Evolutionary conservation across 2,329 filamentous ascomycete species (phyloP).

Genomic region (Xylariomycetidae sp.): DNA sequence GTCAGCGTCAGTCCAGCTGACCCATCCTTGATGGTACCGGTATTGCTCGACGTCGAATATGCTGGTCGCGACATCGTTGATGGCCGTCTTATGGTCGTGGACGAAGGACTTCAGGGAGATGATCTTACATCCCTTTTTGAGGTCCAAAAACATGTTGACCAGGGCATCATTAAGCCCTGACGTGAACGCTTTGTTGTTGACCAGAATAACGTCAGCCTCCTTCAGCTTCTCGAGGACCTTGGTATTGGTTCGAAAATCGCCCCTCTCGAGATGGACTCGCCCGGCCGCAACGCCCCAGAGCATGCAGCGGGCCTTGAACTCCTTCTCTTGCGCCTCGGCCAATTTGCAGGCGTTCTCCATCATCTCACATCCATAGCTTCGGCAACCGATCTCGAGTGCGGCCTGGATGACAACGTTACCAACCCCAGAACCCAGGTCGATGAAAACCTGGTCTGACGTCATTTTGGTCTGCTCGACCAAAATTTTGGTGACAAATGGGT

Average conservation of each 20-base stretch:
- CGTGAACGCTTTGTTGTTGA: constrained; percentile 97
- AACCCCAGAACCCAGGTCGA: constrained; percentile 92
- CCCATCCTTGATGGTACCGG: constrained; percentile 61
- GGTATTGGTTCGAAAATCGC: constrained; percentile 73
- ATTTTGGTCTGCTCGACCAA: constrained; percentile 70
- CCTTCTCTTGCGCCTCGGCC: constrained; percentile 70
- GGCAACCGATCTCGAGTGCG: constrained; percentile 85
- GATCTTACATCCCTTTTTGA: constrained; percentile 85
- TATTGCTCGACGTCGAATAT: constrained; percentile 68
- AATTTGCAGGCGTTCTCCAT: constrained; percentile 86
- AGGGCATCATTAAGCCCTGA: constrained; percentile 79
- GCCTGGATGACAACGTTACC: constrained; percentile 94
- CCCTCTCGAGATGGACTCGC: constrained; percentile 70
- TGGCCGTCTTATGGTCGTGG: constrained; percentile 69
- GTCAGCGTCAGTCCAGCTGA: constrained; percentile 85
- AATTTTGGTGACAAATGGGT: constrained; percentile 77
- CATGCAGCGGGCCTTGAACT: constrained; percentile 78
- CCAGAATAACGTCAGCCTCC: constrained; percentile 87
- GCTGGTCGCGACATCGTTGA: constrained; percentile 69
- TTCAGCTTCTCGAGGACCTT: constrained; percentile 68
- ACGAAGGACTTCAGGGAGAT: constrained; percentile 92
- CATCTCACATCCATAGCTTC: constrained; percentile 94
- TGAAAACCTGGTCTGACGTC: constrained; percentile 78
- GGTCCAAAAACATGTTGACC: constrained; percentile 83
- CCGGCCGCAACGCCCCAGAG: constrained; percentile 86